Evolutionary conservation across 345 rosid genomes (phyloP), one percentile per base, ranked within the genome.

Genomic region (Eucalyptus victrix): DNA sequence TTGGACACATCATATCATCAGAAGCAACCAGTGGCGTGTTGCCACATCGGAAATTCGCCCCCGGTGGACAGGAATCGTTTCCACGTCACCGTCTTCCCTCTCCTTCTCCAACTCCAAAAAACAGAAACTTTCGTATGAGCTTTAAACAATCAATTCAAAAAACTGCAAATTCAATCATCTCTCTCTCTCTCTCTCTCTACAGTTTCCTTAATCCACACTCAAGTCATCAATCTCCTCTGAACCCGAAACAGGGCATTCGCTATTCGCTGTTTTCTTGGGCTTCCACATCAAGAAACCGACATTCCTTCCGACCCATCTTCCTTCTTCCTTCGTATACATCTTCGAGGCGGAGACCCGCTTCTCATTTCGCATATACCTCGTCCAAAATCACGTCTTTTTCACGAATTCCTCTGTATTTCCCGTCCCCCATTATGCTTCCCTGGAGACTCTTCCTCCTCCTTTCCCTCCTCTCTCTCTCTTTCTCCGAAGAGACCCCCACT

Each of bases 361-460:
- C 47, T 76, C 47, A 13, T 2, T 21, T 76, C 30, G 85, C 85
- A 40, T 23, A 23, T 12, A 5, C 85, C 47, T 40, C 85, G 9
- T 40, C 6, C 47, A 76, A 76, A 40, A 19, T 17, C 85, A 40
- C 85, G 7, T 76, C 9, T 12, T 76, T 76, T 40, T 12, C 47
- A 4, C 85, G 14, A 76, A 21, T 76, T 40, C 83, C 47, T 40
- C 14, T 21, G 83, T 2, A 76, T 58, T 14, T 58, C 34, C 80
- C 80, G n/a, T 62, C 62, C 23, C 58, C 49, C 11, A 62, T 83
- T 49, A 96, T 95, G 98, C 80, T 49, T 89, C 87, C 92, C 50
- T 86, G 80, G 15, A 81, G 89, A 87, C 72, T 95, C 91, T 40
- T 92, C 87, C 87, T 96, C 14, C 89, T 92, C 21, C 88, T 86